Conservation (phyloP, 2,329 filamentous ascomycete species). For the Exophiala lecanii-corni region DNA sequence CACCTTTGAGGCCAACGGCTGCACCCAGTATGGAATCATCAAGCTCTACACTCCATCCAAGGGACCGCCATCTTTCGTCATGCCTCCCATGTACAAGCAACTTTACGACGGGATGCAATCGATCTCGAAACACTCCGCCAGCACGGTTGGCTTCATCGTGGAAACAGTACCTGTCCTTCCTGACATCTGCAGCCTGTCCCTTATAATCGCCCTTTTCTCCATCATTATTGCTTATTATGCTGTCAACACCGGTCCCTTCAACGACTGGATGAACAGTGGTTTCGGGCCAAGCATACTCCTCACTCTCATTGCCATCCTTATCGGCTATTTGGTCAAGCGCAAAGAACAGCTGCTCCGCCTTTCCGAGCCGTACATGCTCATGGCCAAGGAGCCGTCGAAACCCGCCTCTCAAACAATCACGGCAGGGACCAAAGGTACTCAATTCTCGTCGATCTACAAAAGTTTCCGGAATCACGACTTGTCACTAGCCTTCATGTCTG, state of each 20-base stretch:
- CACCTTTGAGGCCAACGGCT: neutral
- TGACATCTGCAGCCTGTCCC: neutral
- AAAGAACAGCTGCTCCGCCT: neutral
- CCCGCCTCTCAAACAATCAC: neutral
- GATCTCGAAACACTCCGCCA: neutral
- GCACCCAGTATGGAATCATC: neutral
- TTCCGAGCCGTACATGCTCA: neutral
- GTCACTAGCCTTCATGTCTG: neutral
- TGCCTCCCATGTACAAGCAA: neutral
- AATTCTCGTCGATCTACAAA: neutral
- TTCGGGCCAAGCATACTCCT: neutral
- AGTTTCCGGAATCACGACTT: neutral
- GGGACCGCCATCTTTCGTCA: neutral
- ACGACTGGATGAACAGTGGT: neutral
- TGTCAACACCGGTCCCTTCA: neutral
- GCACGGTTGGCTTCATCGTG: neutral
- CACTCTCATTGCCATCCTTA: neutral
- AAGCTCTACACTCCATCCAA: neutral
- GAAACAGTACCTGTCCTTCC: neutral
- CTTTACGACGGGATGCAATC: neutral
- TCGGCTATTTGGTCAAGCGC: neutral
- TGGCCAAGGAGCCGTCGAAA: neutral
- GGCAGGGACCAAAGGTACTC: neutral
- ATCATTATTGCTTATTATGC: neutral
- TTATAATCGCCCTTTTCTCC: neutral